Evolutionary conservation across 2,329 filamentous ascomycete species (phyloP).

Genomic region (Colletotrichum sp.): DNA sequence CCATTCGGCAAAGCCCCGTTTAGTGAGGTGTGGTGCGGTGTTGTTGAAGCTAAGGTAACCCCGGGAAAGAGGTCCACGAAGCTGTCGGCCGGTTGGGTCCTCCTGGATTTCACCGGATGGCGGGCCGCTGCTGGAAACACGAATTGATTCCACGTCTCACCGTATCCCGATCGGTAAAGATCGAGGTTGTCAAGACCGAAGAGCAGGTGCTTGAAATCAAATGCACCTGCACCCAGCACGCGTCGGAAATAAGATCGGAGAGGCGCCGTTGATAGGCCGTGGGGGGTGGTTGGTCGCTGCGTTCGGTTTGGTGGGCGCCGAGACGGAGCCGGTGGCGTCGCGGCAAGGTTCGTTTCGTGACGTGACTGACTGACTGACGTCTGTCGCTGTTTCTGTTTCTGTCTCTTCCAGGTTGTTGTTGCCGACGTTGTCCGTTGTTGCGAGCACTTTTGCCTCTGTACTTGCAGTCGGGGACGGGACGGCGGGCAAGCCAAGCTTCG

Average conservation of each 20-base stretch:
- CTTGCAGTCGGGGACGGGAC: not conserved
- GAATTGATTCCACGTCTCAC: not conserved
- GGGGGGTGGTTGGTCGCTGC: not conserved
- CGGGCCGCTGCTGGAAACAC: not conserved
- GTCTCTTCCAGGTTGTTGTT: not conserved
- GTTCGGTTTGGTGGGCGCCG: slow-evolving; percentile 2
- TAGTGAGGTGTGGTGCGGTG: not conserved
- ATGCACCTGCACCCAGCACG: not conserved
- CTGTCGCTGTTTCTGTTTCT: not conserved
- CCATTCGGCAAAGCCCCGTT: not conserved
- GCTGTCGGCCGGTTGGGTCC: not conserved
- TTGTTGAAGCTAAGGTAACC: not conserved
- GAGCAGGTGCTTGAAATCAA: not conserved
- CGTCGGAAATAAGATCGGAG: not conserved
- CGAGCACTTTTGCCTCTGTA: not conserved
- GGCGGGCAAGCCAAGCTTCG: not conserved
- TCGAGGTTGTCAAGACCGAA: not conserved
- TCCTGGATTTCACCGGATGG: not conserved
- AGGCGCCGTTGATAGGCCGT: not conserved
- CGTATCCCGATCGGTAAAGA: not conserved
- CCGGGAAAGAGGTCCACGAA: not conserved
- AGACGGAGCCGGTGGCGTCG: slow-evolving; percentile 14
- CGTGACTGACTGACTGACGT: not conserved
- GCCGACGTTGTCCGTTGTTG: not conserved
- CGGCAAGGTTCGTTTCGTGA: slow-evolving; percentile 12